A percentile compares a stretch with the other conserved stretches of the same genome.
phyloP scores from a whole-genome alignment of 2,329 filamentous ascomycete genomes.

The Onygenales sp. region DNA sequence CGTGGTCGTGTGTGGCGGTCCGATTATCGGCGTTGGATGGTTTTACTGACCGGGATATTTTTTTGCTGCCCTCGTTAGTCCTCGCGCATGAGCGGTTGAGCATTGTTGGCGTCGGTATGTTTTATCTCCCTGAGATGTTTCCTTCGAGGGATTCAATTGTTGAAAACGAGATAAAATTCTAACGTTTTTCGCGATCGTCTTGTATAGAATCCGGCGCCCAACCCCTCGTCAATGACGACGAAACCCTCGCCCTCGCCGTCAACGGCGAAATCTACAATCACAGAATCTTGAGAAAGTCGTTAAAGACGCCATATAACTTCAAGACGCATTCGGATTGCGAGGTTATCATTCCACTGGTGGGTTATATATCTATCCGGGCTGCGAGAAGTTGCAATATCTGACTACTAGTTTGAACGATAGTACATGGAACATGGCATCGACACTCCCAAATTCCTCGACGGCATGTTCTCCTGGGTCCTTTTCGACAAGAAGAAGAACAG shows the following conservation, averaged over 20 bases:
- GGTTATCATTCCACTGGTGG: conserved; percentile 92
- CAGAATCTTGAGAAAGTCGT: conserved; percentile 77
- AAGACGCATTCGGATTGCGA: conserved; percentile 99
- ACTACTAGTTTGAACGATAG: conserved; percentile 35
- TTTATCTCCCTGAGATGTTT: background rate
- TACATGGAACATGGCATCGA: conserved; percentile 89
- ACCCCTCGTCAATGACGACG: conserved; percentile 86
- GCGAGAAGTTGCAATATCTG: too few species aligned
- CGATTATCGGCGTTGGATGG: background rate
- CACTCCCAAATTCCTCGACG: conserved; percentile 86
- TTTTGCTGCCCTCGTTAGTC: conserved; percentile 43
- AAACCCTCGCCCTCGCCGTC: conserved; percentile 81
- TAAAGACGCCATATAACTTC: conserved; percentile 84
- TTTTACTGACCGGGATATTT: conserved; percentile 14
- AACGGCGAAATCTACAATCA: conserved; percentile 99
- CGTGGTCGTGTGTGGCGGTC: background rate
- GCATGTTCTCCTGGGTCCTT: conserved; percentile 99
- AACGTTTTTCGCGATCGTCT: conserved; percentile 2
- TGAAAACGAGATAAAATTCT: background rate
- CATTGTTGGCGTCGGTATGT: conserved; percentile 88
- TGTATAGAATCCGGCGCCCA: conserved; percentile 80
- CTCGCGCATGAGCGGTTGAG: conserved; percentile 95
- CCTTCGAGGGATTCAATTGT: background rate
- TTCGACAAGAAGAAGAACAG: conserved; percentile 94
- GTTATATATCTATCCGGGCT: conserved; percentile 19